These are phyloP conservation scores for Penicillium manginii DNA, from an alignment of 495 filamentous ascomycete species.

Conservation along the genomic window DNA sequence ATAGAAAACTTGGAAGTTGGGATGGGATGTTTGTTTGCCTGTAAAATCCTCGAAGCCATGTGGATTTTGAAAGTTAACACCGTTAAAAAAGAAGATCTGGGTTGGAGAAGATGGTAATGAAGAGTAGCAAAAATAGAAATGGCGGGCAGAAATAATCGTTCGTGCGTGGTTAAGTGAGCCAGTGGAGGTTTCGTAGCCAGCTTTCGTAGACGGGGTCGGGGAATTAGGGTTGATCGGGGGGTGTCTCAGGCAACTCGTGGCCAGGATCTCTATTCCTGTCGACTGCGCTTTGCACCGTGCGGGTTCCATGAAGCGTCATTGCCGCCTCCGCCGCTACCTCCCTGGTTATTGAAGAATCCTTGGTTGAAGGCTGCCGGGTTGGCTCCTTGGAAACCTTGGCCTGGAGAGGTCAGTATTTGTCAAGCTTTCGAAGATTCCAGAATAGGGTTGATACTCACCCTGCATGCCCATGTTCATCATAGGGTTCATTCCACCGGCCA, in stretches of 20 bases:
- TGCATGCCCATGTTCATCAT: conserved; percentile 62
- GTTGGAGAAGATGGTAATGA: conserved; percentile 2
- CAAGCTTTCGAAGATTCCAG: neutral
- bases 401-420: conserved; percentile 13
- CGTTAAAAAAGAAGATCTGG: neutral
- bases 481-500: conserved; percentile 60
- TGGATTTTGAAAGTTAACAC: neutral
- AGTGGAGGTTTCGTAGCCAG: conserved; percentile 16
- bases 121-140: conserved; percentile 5
- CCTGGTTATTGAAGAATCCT: conserved; percentile 66
- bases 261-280: conserved; percentile 57
- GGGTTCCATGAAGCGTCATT: conserved; percentile 74
- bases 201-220: neutral
- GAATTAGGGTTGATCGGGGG: neutral
- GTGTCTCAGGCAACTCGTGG: neutral
- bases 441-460: conserved; percentile 48
- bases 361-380: conserved; percentile 77
- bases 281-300: conserved; percentile 79
- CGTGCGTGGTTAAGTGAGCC: neutral
- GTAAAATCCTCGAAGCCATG: neutral
- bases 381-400: conserved; percentile 65
- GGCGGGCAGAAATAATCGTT: conserved; percentile 5
- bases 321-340: conserved; percentile 36
- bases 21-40: neutral
- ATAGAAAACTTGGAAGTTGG: neutral